These are phyloP conservation scores for Pythium pyrilobum DNA, from an alignment of 352 stramenopile species.

Conservation along the genomic window DNA sequence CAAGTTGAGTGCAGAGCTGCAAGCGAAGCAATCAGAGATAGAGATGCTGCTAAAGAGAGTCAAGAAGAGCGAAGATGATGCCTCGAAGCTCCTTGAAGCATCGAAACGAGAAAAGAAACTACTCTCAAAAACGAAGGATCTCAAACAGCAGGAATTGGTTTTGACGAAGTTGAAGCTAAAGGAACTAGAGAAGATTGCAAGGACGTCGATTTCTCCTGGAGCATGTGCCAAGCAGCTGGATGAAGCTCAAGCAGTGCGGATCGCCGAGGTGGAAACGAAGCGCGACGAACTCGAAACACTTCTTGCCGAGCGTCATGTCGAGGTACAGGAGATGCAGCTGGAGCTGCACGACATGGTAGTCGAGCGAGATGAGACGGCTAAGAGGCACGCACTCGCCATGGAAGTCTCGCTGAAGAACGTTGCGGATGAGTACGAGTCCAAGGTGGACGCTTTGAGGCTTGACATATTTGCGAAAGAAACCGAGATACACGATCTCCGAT, in stretches of 20 bases:
- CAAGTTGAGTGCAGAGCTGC: constrained; percentile 43
- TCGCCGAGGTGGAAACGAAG: constrained; percentile 29
- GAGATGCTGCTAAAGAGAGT: constrained; percentile 48
- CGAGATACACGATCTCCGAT: constrained; percentile 30
- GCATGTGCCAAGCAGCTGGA: constrained; percentile 24
- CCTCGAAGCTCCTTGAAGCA: constrained; percentile 32
- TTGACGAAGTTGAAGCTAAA: constrained; percentile 55
- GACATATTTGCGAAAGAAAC: constrained; percentile 43
- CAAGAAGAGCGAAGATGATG: constrained; percentile 49
- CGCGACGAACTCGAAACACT: constrained; percentile 2
- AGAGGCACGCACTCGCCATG: constrained; percentile 31
- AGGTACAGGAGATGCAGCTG: too few species aligned
- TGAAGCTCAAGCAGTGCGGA: constrained; percentile 47
- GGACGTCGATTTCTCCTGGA: constrained; percentile 5
- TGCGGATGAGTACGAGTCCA: constrained; percentile 40
- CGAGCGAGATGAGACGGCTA: background rate
- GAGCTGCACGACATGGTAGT: too few species aligned
- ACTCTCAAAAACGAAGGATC: constrained; percentile 41
- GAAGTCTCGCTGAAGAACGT: constrained; percentile 39
- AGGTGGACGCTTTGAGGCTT: constrained; percentile 38
- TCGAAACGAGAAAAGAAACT: constrained; percentile 49
- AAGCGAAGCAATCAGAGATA: constrained; percentile 56
- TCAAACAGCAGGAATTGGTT: constrained; percentile 60
- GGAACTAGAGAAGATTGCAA: constrained; percentile 47
- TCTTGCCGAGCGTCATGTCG: too few species aligned